A percentile compares a stretch with the other conserved stretches of the same genome.
Evolutionary conservation across 192 early-diverging fungal species (phyloP).

Genomic region (Piromyces finnis): DNA sequence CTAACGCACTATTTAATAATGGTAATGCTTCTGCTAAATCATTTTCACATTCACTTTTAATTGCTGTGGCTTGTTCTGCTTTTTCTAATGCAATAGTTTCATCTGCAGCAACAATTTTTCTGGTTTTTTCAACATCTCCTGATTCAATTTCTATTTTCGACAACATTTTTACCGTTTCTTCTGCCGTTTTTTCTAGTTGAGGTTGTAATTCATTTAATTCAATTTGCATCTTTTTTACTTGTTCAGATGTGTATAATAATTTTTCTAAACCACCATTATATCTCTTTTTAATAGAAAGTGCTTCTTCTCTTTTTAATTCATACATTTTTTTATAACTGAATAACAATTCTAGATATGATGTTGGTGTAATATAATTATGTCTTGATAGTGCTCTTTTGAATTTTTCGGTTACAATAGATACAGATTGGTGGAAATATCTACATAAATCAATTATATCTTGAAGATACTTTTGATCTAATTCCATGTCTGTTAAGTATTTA

Average conservation of each 20-base stretch:
- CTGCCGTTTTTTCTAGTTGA: conserved; percentile 34
- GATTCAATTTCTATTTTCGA: conserved; percentile 39
- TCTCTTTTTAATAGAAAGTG: conserved; percentile 19
- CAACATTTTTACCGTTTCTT: conserved; percentile 40
- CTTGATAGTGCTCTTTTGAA: conserved; percentile 22
- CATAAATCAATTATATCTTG: conserved; percentile 18
- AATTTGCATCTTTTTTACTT: conserved; percentile 33
- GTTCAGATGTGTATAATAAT: conserved; percentile 34
- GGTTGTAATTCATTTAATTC: conserved; percentile 33
- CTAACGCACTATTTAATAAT: conserved; percentile 29
- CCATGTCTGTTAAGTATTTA: conserved; percentile 31
- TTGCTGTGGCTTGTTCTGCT: conserved; percentile 28
- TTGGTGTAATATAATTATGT: conserved; percentile 44
- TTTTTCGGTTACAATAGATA: conserved; percentile 23
- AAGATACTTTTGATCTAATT: conserved; percentile 9
- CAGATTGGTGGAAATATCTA: conserved; percentile 32
- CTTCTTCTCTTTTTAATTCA: conserved; percentile 20
- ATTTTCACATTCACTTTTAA: conserved; percentile 34
- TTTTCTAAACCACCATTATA: conserved; percentile 38
- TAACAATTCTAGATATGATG: conserved; percentile 33
- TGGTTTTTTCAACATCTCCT: conserved; percentile 33
- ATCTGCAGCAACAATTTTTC: conserved; percentile 31
- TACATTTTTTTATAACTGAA: conserved; percentile 29
- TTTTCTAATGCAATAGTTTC: conserved; percentile 32
- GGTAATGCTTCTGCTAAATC: conserved; percentile 39